Evolutionary conservation across 1,284 basidiomycete species (phyloP).

Genomic region (Boletellus sp.): DNA sequence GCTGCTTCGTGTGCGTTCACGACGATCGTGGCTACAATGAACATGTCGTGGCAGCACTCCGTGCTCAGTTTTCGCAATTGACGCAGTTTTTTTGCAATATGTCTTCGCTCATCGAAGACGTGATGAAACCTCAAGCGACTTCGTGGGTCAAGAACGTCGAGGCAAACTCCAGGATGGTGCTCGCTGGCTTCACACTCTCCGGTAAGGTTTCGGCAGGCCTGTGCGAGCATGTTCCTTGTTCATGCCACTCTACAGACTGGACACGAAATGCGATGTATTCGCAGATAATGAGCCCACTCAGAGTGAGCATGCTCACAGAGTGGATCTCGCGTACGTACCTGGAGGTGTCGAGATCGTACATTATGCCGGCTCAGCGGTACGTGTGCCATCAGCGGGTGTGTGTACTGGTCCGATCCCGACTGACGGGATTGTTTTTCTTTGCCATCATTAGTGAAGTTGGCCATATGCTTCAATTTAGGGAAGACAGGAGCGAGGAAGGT

Average conservation of each 20-base stretch:
- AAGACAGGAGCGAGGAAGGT: constrained; percentile 19
- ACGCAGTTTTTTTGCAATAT: constrained; percentile 17
- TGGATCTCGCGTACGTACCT: constrained; percentile 18
- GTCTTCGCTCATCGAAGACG: constrained; percentile 19
- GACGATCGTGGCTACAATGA: not conserved
- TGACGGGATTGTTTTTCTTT: not conserved
- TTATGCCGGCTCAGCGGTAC: constrained; percentile 21
- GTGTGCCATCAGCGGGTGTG: not conserved
- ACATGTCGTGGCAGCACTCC: constrained; percentile 6
- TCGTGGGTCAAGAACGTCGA: constrained; percentile 19
- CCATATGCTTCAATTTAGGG: constrained; percentile 18
- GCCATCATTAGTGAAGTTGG: constrained; percentile 12
- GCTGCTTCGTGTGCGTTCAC: not conserved
- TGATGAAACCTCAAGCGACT: constrained; percentile 19
- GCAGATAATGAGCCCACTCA: constrained; percentile 23
- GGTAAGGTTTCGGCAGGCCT: not conserved
- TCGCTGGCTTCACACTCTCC: constrained; percentile 16
- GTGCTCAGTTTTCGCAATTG: constrained; percentile 22
- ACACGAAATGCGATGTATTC: constrained; percentile 19
- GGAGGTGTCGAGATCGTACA: constrained; percentile 20
- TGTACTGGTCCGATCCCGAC: not conserved
- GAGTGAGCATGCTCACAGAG: constrained; percentile 22
- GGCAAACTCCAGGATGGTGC: constrained; percentile 17
- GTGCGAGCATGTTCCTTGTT: not conserved
- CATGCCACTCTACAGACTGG: constrained; percentile 13